phyloP scores from a whole-genome alignment of 2,329 filamentous ascomycete species.

The Fusarium sterilihyphosum region DNA sequence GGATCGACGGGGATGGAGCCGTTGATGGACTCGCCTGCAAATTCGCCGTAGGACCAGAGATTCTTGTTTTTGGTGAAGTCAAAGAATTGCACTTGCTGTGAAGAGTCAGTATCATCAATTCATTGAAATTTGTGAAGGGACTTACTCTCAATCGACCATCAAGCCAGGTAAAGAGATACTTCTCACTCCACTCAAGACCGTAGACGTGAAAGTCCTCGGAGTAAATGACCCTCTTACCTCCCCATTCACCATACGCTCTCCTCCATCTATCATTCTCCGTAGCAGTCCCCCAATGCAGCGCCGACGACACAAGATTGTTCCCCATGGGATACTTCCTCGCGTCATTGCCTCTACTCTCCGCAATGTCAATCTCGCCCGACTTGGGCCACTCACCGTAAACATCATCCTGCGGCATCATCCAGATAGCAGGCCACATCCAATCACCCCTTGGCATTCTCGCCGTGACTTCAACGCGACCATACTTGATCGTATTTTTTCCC shows the following conservation, averaged over 20 bases:
- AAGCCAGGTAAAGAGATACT: constrained; percentile 62
- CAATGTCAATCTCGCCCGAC: constrained; percentile 65
- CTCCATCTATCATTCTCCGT: constrained; percentile 45
- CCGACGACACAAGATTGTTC: constrained; percentile 52
- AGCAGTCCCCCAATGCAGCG: constrained; percentile 57
- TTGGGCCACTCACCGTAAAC: constrained; percentile 62
- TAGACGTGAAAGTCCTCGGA: constrained; percentile 58
- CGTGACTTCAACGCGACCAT: constrained; percentile 63
- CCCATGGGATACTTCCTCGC: constrained; percentile 45
- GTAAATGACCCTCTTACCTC: constrained; percentile 48
- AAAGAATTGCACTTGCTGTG: constrained; percentile 38
- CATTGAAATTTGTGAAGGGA: accelerated
- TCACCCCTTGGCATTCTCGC: constrained; percentile 63
- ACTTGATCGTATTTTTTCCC: constrained; percentile 57
- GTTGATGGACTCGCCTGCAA: constrained; percentile 52
- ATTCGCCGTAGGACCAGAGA: constrained; percentile 50
- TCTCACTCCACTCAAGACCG: constrained; percentile 61
- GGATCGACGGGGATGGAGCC: constrained; percentile 54
- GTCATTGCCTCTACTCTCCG: constrained; percentile 60
- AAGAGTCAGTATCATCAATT: neutral
- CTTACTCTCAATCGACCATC: constrained; percentile 54
- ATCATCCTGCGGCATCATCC: constrained; percentile 56
- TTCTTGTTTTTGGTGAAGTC: constrained; percentile 49
- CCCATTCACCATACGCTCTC: constrained; percentile 45
- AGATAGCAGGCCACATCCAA: constrained; percentile 64